Base-by-base conservation (phyloP, 2,329 filamentous ascomycete genomes). In the Sporothrix phasma region DNA sequence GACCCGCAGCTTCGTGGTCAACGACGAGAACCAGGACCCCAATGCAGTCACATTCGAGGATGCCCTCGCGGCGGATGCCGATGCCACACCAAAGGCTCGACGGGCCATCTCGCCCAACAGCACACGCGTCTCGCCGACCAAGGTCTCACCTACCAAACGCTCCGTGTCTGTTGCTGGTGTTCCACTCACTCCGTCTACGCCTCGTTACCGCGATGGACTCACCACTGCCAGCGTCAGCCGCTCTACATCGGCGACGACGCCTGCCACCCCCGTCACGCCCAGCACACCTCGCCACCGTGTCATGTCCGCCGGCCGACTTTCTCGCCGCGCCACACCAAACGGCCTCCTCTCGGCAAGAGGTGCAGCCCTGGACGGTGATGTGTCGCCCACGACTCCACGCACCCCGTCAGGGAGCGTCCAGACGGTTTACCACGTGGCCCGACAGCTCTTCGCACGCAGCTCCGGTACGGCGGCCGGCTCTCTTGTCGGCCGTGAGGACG, bases 281-380 rank as follows among this genome's bases (percentile, higher is more conserved):
- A 81, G 88, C 63, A 97, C 93, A 5, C 93, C 93, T 49, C 86
- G 90, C 65, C 92, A 95, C 74, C 85, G 90, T 64, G 87, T 96
- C 65, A 88, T 90, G 77, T 85, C 92, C 13, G 83, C 84, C 41
- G 89, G 87, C 67, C 89, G 85, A 71, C 81, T 90, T 41, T 83
- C 88, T 70, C 92, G 90, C 68, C 88, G 92, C 64, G 79, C 88
- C 69, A 95, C 91, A 47, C 89, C 90, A 22, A 85, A 88, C 24
- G 64, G 65, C 6, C n/a, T 39, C 15, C 8, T 47, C 3, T 62
- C 59, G 6, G 7, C 5, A 49, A 24, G 31, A 26, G 29, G 58
- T 5, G 11, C 29, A 13, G 41, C 24, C 5, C 7, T 34, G 15
- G 47, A 6, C 13, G 54, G 37, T 22, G 64, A 62, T 10, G 34